Conservation (phyloP, 2,329 filamentous ascomycete genomes). For the Calonectria pseudoreteaudii region DNA sequence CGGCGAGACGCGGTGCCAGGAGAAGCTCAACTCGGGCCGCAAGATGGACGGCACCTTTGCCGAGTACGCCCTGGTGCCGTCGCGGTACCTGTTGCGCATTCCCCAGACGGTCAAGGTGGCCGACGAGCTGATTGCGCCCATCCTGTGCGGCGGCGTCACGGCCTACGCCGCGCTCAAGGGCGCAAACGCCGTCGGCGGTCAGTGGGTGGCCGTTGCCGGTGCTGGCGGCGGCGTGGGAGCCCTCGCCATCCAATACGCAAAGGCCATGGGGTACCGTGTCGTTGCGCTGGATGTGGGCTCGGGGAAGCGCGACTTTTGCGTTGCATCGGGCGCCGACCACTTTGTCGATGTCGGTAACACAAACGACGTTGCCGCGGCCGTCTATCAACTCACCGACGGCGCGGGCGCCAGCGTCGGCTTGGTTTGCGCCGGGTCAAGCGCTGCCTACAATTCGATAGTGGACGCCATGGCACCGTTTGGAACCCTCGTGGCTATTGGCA, state of each 20-base stretch:
- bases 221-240: conserved; percentile 55
- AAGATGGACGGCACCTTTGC: conserved; percentile 54
- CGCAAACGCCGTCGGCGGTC: conserved; percentile 45
- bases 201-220: conserved; percentile 52
- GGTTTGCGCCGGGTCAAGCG: conserved; percentile 44
- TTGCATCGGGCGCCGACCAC: conserved; percentile 48
- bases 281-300: conserved; percentile 52
- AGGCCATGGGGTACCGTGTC: conserved; percentile 55
- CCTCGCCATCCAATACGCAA: conserved; percentile 53
- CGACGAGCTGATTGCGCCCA: conserved; percentile 53
- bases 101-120: conserved; percentile 38
- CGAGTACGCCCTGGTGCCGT: conserved; percentile 51
- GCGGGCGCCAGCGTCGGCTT: conserved; percentile 43
- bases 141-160: conserved; percentile 57
- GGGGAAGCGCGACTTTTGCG: conserved; percentile 44
- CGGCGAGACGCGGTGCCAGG: conserved; percentile 50
- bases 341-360: conserved; percentile 49
- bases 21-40: conserved; percentile 48
- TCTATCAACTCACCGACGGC: conserved; percentile 26
- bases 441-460: conserved; percentile 50
- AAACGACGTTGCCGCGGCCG: conserved; percentile 9
- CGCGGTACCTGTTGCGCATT: conserved; percentile 46
- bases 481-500: conserved; percentile 53
- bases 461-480: conserved; percentile 47
- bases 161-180: conserved; percentile 56